Evolutionary conservation across 2,329 filamentous ascomycete species (phyloP).

Genomic region (Sporothrix pseudoabietina): DNA sequence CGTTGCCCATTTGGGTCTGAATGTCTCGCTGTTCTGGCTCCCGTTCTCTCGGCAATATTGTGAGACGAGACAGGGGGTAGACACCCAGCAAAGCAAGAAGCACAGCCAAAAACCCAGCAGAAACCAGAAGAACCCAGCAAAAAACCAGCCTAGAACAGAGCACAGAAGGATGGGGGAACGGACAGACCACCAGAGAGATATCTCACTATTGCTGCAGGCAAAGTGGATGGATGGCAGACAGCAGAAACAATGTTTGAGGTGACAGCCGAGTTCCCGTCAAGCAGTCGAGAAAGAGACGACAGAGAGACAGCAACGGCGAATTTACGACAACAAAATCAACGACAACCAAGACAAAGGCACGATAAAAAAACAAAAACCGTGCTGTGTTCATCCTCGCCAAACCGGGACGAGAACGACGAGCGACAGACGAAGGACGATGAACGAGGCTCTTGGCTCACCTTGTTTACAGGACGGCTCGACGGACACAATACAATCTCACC

Average conservation of each 20-base stretch:
- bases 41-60: constrained; percentile 25
- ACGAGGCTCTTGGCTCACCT: constrained; percentile 11
- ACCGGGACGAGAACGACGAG: background rate
- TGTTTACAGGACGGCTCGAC: no score
- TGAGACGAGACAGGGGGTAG: constrained; percentile 16
- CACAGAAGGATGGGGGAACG: background rate
- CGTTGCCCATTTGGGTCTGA: background rate
- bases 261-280: constrained; percentile 4
- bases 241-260: constrained; percentile 17
- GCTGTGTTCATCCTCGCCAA: background rate
- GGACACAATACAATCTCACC: background rate
- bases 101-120: background rate
- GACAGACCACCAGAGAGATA: background rate
- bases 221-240: constrained; percentile 5
- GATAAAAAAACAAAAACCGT: background rate
- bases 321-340: background rate
- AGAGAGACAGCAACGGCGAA: background rate
- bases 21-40: constrained; percentile 14
- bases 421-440: background rate
- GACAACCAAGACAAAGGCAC: background rate
- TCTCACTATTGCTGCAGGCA: constrained; percentile 15
- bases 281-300: background rate
- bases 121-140: background rate
- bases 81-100: background rate
- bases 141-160: background rate